These are phyloP conservation scores for Beauveria varroae DNA, from an alignment of 2,329 filamentous ascomycete species.

Conservation along the genomic window DNA sequence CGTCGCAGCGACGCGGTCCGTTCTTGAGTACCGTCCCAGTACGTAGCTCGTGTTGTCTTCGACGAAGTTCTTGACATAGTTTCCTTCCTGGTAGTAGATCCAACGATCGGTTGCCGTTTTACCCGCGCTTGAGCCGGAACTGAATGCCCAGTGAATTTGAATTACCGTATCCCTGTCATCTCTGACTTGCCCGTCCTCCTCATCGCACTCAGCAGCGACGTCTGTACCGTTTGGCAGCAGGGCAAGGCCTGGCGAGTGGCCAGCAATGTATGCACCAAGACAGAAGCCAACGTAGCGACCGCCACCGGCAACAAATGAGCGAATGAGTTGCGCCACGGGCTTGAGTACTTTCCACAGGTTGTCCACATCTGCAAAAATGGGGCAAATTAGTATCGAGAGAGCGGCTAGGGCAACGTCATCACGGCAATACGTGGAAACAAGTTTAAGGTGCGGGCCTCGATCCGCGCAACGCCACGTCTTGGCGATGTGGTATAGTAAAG, in stretches of 20 bases:
- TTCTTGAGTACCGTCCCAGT: constrained; percentile 17
- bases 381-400: neutral
- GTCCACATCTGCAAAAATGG: constrained; percentile 15
- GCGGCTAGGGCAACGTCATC: neutral
- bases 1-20: constrained; percentile 18
- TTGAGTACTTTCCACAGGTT: constrained; percentile 14
- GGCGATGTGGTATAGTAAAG: neutral
- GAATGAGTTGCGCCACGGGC: constrained; percentile 10
- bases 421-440: neutral
- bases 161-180: constrained; percentile 16
- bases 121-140: constrained; percentile 7
- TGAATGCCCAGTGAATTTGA: constrained; percentile 20
- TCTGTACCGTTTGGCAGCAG: constrained; percentile 15
- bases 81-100: constrained; percentile 22
- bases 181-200: constrained; percentile 15
- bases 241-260: constrained; percentile 16
- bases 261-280: constrained; percentile 22
- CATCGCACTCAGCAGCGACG: constrained; percentile 9
- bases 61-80: constrained; percentile 13
- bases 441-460: neutral
- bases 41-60: constrained; percentile 9
- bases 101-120: constrained; percentile 14
- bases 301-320: constrained; percentile 17
- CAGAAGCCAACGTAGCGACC: constrained; percentile 22
- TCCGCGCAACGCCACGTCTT: neutral